Evolutionary conservation across 805 yeast genomes (phyloP).

Genomic region (Suhomyces faveliae): DNA sequence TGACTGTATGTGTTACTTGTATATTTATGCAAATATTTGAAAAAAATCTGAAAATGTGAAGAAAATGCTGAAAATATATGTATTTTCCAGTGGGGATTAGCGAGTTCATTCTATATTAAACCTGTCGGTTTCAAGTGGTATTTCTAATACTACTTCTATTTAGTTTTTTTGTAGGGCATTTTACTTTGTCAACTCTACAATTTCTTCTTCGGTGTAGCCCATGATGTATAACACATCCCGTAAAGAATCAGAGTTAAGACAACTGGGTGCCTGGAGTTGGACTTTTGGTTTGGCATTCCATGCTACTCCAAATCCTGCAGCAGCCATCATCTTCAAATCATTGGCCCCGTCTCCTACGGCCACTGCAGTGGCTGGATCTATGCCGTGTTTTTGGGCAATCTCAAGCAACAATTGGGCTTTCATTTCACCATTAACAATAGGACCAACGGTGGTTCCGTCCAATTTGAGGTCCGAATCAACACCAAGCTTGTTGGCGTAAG

Average conservation of each 20-base stretch:
- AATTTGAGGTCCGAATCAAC: slow-evolving; percentile 47
- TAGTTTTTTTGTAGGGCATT: no score
- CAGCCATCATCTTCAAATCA: slow-evolving; percentile 88
- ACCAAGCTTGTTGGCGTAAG: slow-evolving; percentile 74
- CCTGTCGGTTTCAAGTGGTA: no score
- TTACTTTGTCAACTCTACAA: slow-evolving; percentile 27
- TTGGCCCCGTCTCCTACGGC: slow-evolving; percentile 99
- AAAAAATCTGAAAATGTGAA: no score
- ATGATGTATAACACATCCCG: slow-evolving; percentile 76
- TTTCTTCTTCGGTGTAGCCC: slow-evolving; percentile 66
- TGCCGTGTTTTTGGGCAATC: slow-evolving; percentile 54
- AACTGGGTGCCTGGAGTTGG: slow-evolving; percentile 76
- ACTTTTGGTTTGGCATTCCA: slow-evolving; percentile 98
- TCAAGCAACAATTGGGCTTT: slow-evolving; percentile 72
- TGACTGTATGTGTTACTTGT: no score
- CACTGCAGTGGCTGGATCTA: slow-evolving; percentile 54
- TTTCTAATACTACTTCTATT: no score
- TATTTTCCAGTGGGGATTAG: no score
- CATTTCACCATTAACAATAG: slow-evolving; percentile 79
- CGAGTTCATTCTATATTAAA: no score
- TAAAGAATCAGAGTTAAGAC: slow-evolving; percentile 72
- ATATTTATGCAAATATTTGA: no score
- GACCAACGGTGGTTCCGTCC: slow-evolving; percentile 77
- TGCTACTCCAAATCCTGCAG: slow-evolving; percentile 92
- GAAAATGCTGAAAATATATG: no score